Conservation (phyloP, 106 monocot species). For the Cymbidium sinense region DNA sequence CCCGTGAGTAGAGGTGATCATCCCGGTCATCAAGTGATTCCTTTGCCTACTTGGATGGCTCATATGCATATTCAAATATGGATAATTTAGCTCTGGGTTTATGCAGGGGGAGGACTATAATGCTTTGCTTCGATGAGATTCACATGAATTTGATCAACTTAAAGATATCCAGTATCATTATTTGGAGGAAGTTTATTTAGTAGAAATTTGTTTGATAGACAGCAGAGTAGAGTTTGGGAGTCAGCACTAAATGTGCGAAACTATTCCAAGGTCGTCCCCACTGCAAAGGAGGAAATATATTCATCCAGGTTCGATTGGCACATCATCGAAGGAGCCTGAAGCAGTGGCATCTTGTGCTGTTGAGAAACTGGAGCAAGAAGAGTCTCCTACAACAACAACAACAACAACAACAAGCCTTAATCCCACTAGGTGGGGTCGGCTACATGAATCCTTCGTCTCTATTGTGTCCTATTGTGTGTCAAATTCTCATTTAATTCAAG, state of each 20-base stretch:
- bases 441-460: too few species aligned
- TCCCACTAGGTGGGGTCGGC: too few species aligned
- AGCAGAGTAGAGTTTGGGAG: slow-evolving; percentile 40
- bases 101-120: slow-evolving; percentile 10
- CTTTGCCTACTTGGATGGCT: slow-evolving; percentile 59
- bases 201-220: slow-evolving; percentile 17
- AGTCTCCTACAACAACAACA: too few species aligned
- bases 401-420: too few species aligned
- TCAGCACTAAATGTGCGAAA: slow-evolving; percentile 16
- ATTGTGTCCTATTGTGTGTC: too few species aligned
- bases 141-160: slow-evolving; percentile 25
- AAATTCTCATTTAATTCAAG: too few species aligned
- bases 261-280: slow-evolving; percentile 12
- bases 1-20: slow-evolving; percentile 40
- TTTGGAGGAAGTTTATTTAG: slow-evolving; percentile 20
- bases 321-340: slow-evolving; percentile 21
- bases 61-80: slow-evolving; percentile 21
- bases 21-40: slow-evolving; percentile 90
- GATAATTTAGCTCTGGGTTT: slow-evolving; percentile 31
- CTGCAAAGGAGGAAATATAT: slow-evolving; percentile 22
- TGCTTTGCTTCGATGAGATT: slow-evolving; percentile 20
- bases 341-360: background rate
- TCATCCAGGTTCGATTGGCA: slow-evolving; percentile 14
- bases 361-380: slow-evolving; percentile 33
- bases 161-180: slow-evolving; percentile 22